A percentile compares a stretch with the other conserved stretches of the same genome.
Evolutionary conservation across 2,329 filamentous ascomycete species (phyloP).

Genomic region (Lasiodiplodia theobromae): DNA sequence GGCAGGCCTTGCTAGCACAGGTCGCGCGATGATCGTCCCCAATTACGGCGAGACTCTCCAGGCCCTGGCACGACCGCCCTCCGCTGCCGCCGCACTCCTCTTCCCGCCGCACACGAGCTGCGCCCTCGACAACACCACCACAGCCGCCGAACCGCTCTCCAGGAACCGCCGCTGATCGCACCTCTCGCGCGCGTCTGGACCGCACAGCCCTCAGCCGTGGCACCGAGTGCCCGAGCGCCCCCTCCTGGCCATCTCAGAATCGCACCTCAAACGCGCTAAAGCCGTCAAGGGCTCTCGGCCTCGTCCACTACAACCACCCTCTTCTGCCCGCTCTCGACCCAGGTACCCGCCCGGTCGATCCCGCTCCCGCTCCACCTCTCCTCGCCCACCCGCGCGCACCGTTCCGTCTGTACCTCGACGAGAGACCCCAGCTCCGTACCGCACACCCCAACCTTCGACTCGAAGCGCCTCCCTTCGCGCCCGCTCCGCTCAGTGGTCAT

Average conservation of each 20-base stretch:
- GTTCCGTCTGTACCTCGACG: neutral
- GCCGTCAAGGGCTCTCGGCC: slow-evolving; percentile 22
- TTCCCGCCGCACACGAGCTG: slow-evolving; percentile 11
- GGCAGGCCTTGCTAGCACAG: slow-evolving; percentile 24
- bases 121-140: neutral
- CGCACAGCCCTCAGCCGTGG: slow-evolving; percentile 21
- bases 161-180: slow-evolving; percentile 1
- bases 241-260: slow-evolving; percentile 28
- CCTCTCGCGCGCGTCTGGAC: slow-evolving; percentile 8
- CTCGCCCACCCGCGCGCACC: neutral
- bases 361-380: slow-evolving; percentile 20
- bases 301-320: slow-evolving; percentile 21
- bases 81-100: slow-evolving; percentile 23
- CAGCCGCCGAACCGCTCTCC: neutral
- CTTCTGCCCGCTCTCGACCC: slow-evolving; percentile 13
- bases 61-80: slow-evolving; percentile 20
- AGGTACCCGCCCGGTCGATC: slow-evolving; percentile 20
- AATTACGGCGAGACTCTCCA: slow-evolving; percentile 8
- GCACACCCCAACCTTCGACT: neutral
- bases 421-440: neutral
- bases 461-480: slow-evolving; percentile 8
- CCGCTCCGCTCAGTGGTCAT: slow-evolving; percentile 18
- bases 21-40: slow-evolving; percentile 21
- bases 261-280: slow-evolving; percentile 24
- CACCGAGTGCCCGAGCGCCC: slow-evolving; percentile 21